Evolutionary conservation across 208 protist genomes (phyloP).

Genomic region (Trypanosoma boissoni): DNA sequence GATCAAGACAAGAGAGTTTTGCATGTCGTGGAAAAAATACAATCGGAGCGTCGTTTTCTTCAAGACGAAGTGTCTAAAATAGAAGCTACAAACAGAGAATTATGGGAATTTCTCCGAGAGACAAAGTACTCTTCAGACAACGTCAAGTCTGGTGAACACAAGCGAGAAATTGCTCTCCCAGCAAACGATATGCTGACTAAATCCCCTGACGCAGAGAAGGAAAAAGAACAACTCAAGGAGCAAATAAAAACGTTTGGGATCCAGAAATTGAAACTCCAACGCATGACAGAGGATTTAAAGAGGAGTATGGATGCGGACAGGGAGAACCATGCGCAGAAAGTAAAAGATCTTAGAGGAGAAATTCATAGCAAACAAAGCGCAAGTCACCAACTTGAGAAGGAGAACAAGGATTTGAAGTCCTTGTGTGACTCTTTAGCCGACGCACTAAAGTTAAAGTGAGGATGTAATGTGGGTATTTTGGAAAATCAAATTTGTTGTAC

Average conservation of each 20-base stretch:
- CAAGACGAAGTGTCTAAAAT: constrained; percentile 60
- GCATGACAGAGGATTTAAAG: constrained; percentile 55
- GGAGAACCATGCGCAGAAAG: constrained; percentile 46
- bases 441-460: constrained; percentile 32
- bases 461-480: background rate
- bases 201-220: constrained; percentile 45
- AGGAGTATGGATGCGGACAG: constrained; percentile 42
- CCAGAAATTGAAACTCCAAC: constrained; percentile 42
- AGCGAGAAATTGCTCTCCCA: constrained; percentile 43
- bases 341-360: constrained; percentile 56
- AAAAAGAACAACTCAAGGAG: constrained; percentile 53
- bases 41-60: constrained; percentile 55
- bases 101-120: constrained; percentile 45
- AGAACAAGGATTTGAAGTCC: constrained; percentile 61
- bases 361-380: constrained; percentile 68
- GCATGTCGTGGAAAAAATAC: constrained; percentile 55
- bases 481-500: background rate
- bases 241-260: constrained; percentile 57
- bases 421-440: constrained; percentile 66
- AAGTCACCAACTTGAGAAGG: constrained; percentile 54
- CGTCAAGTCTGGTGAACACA: constrained; percentile 30
- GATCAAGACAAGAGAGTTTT: constrained; percentile 47
- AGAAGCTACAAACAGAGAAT: constrained; percentile 47
- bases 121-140: constrained; percentile 46
- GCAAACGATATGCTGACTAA: constrained; percentile 36